Base-by-base conservation (phyloP, 83 land plant species). In the Thuja plicata region DNA sequence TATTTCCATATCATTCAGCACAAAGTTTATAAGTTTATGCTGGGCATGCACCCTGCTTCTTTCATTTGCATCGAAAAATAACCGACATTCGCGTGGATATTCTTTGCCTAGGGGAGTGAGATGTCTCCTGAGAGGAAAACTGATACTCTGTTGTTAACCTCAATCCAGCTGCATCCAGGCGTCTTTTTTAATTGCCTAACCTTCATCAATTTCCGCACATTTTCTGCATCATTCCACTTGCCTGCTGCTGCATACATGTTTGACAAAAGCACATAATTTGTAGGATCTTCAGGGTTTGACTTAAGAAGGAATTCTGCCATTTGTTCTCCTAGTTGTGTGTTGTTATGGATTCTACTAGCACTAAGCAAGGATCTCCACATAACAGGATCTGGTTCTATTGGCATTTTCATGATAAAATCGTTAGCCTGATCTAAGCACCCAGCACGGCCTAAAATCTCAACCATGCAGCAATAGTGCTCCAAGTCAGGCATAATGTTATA, bases 311-410 rank as follows among this genome's bases (percentile, higher is more conserved):
- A 66, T n/a, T 66, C 73, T 66, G 73, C 73, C 2, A 66, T 30
- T 66, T 66, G 73, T 66, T 66, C 73, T 66, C 73, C 73, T 66
- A 66, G 73, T 66, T 66, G n/a, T 66, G 73, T 66, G 73, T 27
- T 66, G 73, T 66, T 66, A 66, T 66, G 73, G 30, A 66, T 66
- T 66, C 8, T 66, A 24, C 32, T 27, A 27, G 73, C 73, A 66
- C 73, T 27, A 8, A 66, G 73, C 73, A 66, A 24, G 73, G 73
- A 66, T 66, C 73, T 66, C 73, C 73, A 66, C 73, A 66, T 30
- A 27, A 30, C 2, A 66, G 73, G n/a, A 66, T 66, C 73, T 8
- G 73, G 73, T 66, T 66, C 32, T 27, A 66, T 66, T 66, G 73
- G 73, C 73, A 66, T 66, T 27, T 66, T 66, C 73, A 27, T 66